Evolutionary conservation across 202 grass and related monocot genomes (phyloP).

Genomic region (Setaria italica): DNA sequence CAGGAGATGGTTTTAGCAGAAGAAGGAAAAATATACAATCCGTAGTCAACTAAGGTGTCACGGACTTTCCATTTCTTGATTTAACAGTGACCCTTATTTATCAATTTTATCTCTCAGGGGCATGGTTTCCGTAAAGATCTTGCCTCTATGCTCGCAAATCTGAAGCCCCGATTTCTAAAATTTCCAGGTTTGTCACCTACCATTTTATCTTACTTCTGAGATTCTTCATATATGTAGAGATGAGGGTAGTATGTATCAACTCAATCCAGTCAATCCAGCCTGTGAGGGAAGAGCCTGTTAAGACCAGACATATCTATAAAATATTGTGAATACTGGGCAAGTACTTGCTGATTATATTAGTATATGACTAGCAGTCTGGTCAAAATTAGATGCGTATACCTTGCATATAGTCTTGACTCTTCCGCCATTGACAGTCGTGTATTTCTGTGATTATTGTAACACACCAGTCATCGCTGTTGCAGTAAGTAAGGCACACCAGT

Average conservation of each 20-base stretch:
- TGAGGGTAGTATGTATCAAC: neutral
- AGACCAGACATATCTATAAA: neutral
- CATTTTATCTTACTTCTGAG: slow-evolving; percentile 43
- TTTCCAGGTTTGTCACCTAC: slow-evolving; percentile 69
- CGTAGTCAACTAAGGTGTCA: neutral
- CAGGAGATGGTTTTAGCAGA: slow-evolving; percentile 3
- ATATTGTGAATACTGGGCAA: slow-evolving; percentile 18
- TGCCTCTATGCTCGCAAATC: slow-evolving; percentile 75
- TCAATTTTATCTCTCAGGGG: slow-evolving; percentile 56
- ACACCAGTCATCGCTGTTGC: neutral
- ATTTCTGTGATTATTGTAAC: neutral
- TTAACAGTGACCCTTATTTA: slow-evolving; percentile 22
- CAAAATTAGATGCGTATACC: slow-evolving; percentile 5
- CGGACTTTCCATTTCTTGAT: slow-evolving; percentile 15
- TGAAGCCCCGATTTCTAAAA: slow-evolving; percentile 82
- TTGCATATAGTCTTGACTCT: slow-evolving; percentile 5
- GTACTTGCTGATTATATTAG: neutral
- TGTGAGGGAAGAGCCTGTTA: slow-evolving; percentile 1
- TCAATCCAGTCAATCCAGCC: neutral
- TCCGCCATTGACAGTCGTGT: neutral
- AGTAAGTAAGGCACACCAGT: neutral
- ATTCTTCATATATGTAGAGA: slow-evolving; percentile 31
- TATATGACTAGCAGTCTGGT: slow-evolving; percentile 3
- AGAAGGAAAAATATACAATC: slow-evolving; percentile 13
- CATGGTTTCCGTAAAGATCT: slow-evolving; percentile 83